These are phyloP conservation scores for Populus ilicifolia DNA, from an alignment of 345 rosid genomes.

Conservation along the genomic window DNA sequence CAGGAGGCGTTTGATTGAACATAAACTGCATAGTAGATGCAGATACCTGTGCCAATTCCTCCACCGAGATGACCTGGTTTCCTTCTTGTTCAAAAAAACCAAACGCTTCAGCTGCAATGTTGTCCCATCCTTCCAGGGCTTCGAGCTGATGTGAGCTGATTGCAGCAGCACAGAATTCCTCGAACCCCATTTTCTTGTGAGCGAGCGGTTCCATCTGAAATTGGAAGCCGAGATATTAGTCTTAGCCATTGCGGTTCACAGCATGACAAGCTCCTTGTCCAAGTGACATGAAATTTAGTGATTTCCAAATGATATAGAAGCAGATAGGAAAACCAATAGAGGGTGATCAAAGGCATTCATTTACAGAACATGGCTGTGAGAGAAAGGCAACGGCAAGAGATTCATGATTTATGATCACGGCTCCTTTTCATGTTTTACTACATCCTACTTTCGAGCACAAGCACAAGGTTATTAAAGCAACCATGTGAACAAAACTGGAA, in stretches of 20 bases:
- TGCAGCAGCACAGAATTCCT: slow-evolving; percentile 35
- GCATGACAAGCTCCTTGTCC: neutral
- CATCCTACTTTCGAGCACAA: neutral
- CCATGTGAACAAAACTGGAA: neutral
- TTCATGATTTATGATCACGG: neutral
- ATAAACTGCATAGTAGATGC: neutral
- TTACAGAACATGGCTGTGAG: no score
- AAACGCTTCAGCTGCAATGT: slow-evolving; percentile 22
- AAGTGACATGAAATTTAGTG: neutral
- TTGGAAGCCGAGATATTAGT: neutral
- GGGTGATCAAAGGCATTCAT: no score
- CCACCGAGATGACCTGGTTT: slow-evolving; percentile 23
- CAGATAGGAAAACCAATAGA: no score
- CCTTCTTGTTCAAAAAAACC: slow-evolving; percentile 30
- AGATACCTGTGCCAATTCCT: slow-evolving; percentile 26
- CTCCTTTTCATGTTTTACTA: neutral
- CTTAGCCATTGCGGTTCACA: neutral
- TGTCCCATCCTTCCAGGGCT: slow-evolving; percentile 24
- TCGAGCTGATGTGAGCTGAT: slow-evolving; percentile 25
- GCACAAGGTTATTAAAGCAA: neutral
- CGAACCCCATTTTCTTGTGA: slow-evolving; percentile 19
- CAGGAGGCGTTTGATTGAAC: neutral
- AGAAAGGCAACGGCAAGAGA: neutral
- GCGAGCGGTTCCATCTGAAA: slow-evolving; percentile 31
- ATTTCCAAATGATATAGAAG: neutral